A percentile compares a stretch with the other conserved stretches of the same genome.
Evolutionary conservation across 768 basidiomycete genomes (phyloP).

Genomic region (Cubamyces sp.): DNA sequence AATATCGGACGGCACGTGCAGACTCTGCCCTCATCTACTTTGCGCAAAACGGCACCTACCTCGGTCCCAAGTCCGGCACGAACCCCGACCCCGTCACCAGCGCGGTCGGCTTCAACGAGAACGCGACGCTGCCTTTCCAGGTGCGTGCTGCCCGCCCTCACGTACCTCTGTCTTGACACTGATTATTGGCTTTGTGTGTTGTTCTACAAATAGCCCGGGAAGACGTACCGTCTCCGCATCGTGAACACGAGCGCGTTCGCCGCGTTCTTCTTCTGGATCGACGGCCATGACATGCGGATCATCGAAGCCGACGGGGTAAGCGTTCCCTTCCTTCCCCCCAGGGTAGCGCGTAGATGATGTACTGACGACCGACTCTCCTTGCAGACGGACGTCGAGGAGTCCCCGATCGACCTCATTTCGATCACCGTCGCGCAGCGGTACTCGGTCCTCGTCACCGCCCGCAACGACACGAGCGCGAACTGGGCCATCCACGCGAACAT

Average conservation of each 20-base stretch:
- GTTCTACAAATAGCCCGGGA: constrained; percentile 53
- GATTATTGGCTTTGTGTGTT: background rate
- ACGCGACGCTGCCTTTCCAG: constrained; percentile 81
- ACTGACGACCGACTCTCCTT: constrained; percentile 2
- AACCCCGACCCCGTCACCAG: constrained; percentile 50
- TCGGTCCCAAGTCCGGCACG: constrained; percentile 58
- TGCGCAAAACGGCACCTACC: constrained; percentile 72
- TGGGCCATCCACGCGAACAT: constrained; percentile 92
- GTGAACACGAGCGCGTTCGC: constrained; percentile 81
- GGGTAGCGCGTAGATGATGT: too few species aligned
- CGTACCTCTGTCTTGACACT: background rate
- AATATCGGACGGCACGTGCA: constrained; percentile 32
- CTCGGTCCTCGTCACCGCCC: constrained; percentile 88
- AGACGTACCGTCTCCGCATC: constrained; percentile 88
- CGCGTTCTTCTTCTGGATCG: constrained; percentile 86
- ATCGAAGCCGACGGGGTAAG: constrained; percentile 85
- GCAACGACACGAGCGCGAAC: constrained; percentile 79
- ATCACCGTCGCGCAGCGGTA: constrained; percentile 91
- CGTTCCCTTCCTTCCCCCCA: constrained; percentile 9
- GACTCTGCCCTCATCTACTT: constrained; percentile 87
- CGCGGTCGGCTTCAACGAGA: constrained; percentile 82
- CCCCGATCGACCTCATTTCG: constrained; percentile 68
- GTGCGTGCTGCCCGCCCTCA: constrained; percentile 10
- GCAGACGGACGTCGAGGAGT: constrained; percentile 79
- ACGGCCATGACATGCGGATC: constrained; percentile 83